Percentiles rank a stretch among this genome's conserved stretches.
These are phyloP conservation scores for Millerago galiae DNA, from an alignment of 805 yeast genomes.

Conservation along the genomic window DNA sequence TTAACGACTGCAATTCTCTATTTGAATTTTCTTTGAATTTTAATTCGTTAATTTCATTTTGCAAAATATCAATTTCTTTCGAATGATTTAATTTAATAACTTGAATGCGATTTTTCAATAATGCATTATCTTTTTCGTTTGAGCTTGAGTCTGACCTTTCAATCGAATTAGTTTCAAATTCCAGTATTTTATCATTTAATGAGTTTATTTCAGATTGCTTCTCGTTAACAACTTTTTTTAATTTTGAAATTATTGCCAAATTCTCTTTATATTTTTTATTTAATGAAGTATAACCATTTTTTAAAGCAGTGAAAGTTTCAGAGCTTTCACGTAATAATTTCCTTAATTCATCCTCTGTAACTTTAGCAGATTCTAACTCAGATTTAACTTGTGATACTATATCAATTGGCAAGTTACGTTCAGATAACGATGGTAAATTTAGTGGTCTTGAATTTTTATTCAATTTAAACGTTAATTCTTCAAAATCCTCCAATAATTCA, in stretches of 20 bases:
- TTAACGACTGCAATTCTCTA: constrained; percentile 12
- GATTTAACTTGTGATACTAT: constrained; percentile 3
- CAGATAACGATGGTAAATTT: not conserved
- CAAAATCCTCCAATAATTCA: constrained; percentile 10
- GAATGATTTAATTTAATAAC: constrained; percentile 19
- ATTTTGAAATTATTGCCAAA: constrained; percentile 1
- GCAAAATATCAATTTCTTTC: constrained; percentile 16
- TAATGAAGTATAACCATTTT: constrained; percentile 11
- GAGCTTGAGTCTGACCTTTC: constrained; percentile 7
- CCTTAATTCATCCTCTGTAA: constrained; percentile 15
- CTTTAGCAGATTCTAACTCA: constrained; percentile 10
- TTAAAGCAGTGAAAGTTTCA: constrained; percentile 9
- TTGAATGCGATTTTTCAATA: constrained; percentile 17
- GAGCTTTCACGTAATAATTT: constrained; percentile 11
- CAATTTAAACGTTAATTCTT: not conserved
- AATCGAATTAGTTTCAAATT: constrained; percentile 13
- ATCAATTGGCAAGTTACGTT: not conserved
- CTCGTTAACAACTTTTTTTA: constrained; percentile 15
- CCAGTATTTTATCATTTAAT: constrained; percentile 10
- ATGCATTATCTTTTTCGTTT: constrained; percentile 16
- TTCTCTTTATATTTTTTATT: constrained; percentile 15
- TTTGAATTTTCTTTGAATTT: constrained; percentile 1
- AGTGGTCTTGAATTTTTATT: not conserved
- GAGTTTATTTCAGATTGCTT: constrained; percentile 13
- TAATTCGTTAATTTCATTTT: constrained; percentile 12